phyloP scores from a whole-genome alignment of 768 basidiomycete species.

The Panus rudis region DNA sequence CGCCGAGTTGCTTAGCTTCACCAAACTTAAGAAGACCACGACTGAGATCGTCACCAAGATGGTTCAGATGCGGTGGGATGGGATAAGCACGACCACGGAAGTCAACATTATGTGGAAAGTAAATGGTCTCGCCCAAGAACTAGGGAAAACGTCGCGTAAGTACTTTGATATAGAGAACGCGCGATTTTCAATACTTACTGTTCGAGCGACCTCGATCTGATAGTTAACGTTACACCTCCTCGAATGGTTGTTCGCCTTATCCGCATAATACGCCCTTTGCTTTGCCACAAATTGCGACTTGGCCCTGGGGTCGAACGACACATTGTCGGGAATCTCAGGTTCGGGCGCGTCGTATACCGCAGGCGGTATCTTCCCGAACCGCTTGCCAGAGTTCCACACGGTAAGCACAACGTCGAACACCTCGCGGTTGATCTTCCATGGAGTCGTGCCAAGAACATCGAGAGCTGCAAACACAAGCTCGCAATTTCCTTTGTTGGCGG shows the following conservation, averaged over 20 bases:
- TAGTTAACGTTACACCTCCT: constrained; percentile 93
- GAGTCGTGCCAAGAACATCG: constrained; percentile 83
- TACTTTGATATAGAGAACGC: constrained; percentile 1
- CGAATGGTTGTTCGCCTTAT: constrained; percentile 78
- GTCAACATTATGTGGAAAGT: constrained; percentile 93
- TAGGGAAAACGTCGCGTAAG: constrained; percentile 28
- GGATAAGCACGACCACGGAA: constrained; percentile 98
- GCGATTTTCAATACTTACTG: constrained; percentile 43
- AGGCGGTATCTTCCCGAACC: constrained; percentile 81
- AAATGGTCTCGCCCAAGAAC: constrained; percentile 86
- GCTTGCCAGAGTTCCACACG: constrained; percentile 84
- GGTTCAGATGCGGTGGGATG: constrained; percentile 90
- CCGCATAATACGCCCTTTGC: constrained; percentile 46
- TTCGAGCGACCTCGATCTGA: constrained; percentile 91
- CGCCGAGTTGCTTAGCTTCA: constrained; percentile 72
- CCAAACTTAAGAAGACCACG: constrained; percentile 84
- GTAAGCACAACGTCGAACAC: constrained; percentile 42
- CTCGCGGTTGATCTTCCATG: constrained; percentile 81
- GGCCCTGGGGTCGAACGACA: constrained; percentile 46
- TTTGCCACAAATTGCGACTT: constrained; percentile 49
- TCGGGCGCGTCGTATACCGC: constrained; percentile 57
- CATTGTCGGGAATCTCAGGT: constrained; percentile 46
- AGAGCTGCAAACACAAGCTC: constrained; percentile 85
- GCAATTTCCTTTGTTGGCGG: constrained; percentile 65
- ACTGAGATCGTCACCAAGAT: constrained; percentile 91